Base-by-base conservation (phyloP, 306 rosid genomes). In the Morella rubra region DNA sequence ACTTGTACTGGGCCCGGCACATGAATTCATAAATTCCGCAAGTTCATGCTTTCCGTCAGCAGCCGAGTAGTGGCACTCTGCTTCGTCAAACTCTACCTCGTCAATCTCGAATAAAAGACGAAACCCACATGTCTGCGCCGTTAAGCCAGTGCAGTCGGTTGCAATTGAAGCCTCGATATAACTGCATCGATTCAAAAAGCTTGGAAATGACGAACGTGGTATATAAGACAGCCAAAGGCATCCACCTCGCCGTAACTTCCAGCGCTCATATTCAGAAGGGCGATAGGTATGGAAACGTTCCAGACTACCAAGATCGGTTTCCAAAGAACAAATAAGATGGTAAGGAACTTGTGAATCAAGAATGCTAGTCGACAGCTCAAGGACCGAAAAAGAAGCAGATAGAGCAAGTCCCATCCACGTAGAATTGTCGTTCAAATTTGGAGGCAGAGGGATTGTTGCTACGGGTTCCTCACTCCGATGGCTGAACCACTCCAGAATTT, bases 201-300 rank as follows among this genome's bases (percentile, higher is more conserved):
- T 8, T 16, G 51, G 22, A 62, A 59, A 81, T 62, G 8, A 52
- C 2, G 32, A 8, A 22, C 72, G 62, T 16, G 86, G 86, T 52
- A 51, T 74, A 46, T 69, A 82, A 9, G 78, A 82, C 2, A 82
- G 7, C 83, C 86, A 82, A 24, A 74, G 44, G 62, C 79, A 75
- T 44, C 78, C 77, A 40, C 77, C 62, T 15, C 9, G 14, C 16
- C 65, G 16, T n/a, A 56, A 50, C 51, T 1, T 8, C 14, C 3
- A 0, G 51, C 9, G 51, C 19, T 62, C 32, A 19, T 50, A 4
- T 53, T 20, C 11, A 0, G 72, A 1, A 19, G 45, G 76, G 66
- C 81, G 45, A 9, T 69, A 16, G 81, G 80, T 8, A 76, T 52
- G 45, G 68, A 55, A 47, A 10, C 15, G 15, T 47, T 47, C 52